Conservation (phyloP, 768 basidiomycete species). For the Hemileccinum impolitum region DNA sequence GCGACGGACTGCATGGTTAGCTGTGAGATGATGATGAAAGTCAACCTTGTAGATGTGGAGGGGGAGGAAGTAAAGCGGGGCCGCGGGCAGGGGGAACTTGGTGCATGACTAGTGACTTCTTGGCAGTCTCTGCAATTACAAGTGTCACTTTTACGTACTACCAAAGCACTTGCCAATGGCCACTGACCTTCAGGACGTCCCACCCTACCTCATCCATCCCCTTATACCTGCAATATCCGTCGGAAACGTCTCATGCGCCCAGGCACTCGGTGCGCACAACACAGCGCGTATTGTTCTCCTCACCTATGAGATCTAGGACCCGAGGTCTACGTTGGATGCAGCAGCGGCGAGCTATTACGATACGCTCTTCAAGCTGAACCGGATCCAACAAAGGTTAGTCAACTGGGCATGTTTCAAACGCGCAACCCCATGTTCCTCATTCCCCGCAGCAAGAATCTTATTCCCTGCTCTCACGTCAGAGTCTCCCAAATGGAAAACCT, state of each 20-base stretch:
- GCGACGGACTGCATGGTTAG: constrained; percentile 14
- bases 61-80: constrained; percentile 5
- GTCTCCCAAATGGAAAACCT: constrained; percentile 62
- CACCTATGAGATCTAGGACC: constrained; percentile 46
- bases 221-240: constrained; percentile 39
- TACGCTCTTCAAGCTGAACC: constrained; percentile 64
- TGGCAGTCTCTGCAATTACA: neutral
- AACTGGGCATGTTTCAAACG: neutral
- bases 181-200: constrained; percentile 44
- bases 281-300: neutral
- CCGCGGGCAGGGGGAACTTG: constrained; percentile 1
- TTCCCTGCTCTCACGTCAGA: constrained; percentile 63
- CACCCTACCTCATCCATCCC: constrained; percentile 57
- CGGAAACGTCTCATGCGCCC: constrained; percentile 39
- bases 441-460: constrained; percentile 54
- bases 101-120: constrained; percentile 23
- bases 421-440: neutral
- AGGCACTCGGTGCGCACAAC: constrained; percentile 49
- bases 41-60: neutral
- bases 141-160: constrained; percentile 18
- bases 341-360: constrained; percentile 80
- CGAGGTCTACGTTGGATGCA: constrained; percentile 84
- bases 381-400: constrained; percentile 45
- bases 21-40: neutral
- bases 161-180: constrained; percentile 17